Base-by-base conservation (phyloP, 2,329 filamentous ascomycete genomes). In the Fusarium sp. region DNA sequence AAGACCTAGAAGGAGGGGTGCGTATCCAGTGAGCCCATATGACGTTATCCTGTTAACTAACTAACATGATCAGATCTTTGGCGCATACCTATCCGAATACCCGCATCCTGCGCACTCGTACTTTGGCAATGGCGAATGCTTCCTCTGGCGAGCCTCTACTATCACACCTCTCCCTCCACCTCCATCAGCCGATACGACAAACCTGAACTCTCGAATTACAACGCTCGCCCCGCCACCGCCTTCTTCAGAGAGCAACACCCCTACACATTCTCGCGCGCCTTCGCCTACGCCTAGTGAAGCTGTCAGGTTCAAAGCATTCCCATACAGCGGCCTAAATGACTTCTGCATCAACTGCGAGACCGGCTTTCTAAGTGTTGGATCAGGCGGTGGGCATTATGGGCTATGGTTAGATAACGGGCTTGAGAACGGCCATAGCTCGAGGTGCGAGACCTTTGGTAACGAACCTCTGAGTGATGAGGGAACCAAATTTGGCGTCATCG, bases 41-140 rank as follows among this genome's bases (percentile, higher is more conserved):
- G 63, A 54, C 58, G 51, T 62, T 65, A 33, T 56, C 33, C 23
- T 39, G 14, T 39, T 39, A 39, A 63, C 70, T 42, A 39, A 63
- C 70, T 70, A 54, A 73, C 57, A 59, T 35, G 37, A 57, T 45
- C 71, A 92, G 88, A 88, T 94, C 45, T 99, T 99, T 80, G 96
- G 96, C 78, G 95, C 95, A 59, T 98, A 98, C 81, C 89, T 98
- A 60, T 97, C 94, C 58, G 95, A 99, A 80, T 87, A 93, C 56
- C 95, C 95, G 16, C 93, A 92, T 75, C 93, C 94, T 0, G 86
- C 90, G 3, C 84, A 94, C 5, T 93, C 95, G 72, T 99, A 97
- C 85, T 99, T 93, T 81, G 96, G 96, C 77, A 98, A 94, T 18
- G 96, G 96, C 77, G 96, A 99, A 82, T 98, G 95, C 82, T 99